Conservation (phyloP, 768 basidiomycete species). For the Tylopilus sp. region DNA sequence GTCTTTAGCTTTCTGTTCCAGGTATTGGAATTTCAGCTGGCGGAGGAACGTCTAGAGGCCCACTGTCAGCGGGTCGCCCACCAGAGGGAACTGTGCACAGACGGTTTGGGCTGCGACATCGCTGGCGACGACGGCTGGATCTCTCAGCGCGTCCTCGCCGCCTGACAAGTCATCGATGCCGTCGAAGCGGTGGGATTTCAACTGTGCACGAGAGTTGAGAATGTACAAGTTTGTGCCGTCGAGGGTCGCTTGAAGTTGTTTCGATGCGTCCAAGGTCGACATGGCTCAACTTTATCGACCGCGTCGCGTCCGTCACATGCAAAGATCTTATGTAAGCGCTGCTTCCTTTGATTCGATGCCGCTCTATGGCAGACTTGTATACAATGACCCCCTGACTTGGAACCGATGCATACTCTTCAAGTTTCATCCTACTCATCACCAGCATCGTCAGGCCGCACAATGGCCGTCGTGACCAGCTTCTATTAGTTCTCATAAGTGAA, state of each 20-base stretch:
- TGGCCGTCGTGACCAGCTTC: too few species aligned
- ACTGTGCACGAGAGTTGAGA: conserved; percentile 16
- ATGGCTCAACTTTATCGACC: too few species aligned
- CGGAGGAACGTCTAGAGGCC: conserved; percentile 60
- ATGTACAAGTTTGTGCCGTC: conserved; percentile 26
- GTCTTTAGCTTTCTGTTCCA: conserved; percentile 89
- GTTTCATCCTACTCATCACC: too few species aligned
- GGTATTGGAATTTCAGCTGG: conserved; percentile 84
- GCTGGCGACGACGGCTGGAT: conserved; percentile 54
- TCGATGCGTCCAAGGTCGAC: conserved; percentile 21
- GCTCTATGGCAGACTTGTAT: too few species aligned
- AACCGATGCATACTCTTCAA: too few species aligned
- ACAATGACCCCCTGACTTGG: too few species aligned
- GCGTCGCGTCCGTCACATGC: conserved; percentile 11
- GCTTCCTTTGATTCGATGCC: too few species aligned
- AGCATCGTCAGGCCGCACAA: too few species aligned
- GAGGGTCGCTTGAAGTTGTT: conserved; percentile 26
- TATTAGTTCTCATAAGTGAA: too few species aligned
- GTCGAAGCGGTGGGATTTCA: conserved; percentile 29
- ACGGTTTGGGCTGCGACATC: conserved; percentile 63
- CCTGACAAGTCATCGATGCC: conserved; percentile 24
- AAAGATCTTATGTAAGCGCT: not conserved
- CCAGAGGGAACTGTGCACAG: conserved; percentile 19
- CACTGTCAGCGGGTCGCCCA: conserved; percentile 1
- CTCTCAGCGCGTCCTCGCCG: conserved; percentile 36